Conservation (phyloP, 768 basidiomycete genomes). For the Jaapia argillacea region DNA sequence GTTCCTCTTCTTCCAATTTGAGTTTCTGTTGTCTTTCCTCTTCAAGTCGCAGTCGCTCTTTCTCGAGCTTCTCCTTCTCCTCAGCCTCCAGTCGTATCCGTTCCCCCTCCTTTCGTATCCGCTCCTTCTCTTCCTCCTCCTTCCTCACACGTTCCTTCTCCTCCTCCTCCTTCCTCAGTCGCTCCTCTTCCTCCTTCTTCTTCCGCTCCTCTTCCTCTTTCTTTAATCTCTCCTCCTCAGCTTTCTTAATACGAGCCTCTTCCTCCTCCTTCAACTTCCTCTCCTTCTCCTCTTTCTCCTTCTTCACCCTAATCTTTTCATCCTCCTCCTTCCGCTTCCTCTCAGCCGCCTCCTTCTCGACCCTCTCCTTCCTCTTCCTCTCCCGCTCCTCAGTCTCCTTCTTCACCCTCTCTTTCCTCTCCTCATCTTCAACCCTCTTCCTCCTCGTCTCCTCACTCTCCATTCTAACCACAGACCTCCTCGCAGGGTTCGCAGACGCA, state of each 20-base stretch:
- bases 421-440: conserved; percentile 35
- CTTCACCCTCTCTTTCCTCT: conserved; percentile 16
- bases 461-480: conserved; percentile 38
- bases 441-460: conserved; percentile 52
- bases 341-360: conserved; percentile 32
- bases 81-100: conserved; percentile 25
- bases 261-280: conserved; percentile 23
- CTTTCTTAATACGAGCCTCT: conserved; percentile 24
- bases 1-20: conserved; percentile 23
- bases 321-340: conserved; percentile 29
- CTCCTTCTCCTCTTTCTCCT: conserved; percentile 16
- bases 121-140: conserved; percentile 18
- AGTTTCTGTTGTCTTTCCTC: conserved; percentile 13
- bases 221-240: conserved; percentile 29
- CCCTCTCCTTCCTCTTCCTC: conserved; percentile 26
- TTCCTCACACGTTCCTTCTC: conserved; percentile 11
- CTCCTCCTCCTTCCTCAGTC: conserved; percentile 18
- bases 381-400: conserved; percentile 22
- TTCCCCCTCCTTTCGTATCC: conserved; percentile 21
- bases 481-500: conserved; percentile 21
- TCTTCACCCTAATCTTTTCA: conserved; percentile 31
- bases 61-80: conserved; percentile 25
- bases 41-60: conserved; percentile 13
- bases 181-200: conserved; percentile 32
- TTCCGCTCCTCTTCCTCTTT: conserved; percentile 33